Evolutionary conservation across 768 basidiomycete genomes (phyloP).

Genomic region (Boletus patriciae): DNA sequence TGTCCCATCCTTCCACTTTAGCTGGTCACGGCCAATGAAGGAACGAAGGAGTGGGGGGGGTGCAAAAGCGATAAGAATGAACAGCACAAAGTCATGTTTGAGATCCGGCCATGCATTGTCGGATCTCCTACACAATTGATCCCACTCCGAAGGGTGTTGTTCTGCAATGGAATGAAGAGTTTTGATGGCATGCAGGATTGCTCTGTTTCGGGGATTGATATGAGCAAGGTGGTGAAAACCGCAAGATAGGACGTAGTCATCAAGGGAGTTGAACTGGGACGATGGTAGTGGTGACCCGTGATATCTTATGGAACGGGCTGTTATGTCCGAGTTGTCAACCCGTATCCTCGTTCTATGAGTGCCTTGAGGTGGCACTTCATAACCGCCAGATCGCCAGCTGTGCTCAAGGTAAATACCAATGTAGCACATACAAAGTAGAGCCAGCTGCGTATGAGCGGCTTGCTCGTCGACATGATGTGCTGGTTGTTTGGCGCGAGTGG

Average conservation of each 20-base stretch:
- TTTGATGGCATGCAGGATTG: not conserved
- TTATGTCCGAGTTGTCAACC: not conserved
- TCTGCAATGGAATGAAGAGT: not conserved
- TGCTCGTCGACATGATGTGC: not conserved
- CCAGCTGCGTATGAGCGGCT: slow-evolving; percentile 1
- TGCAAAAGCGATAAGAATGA: not conserved
- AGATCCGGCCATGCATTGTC: not conserved
- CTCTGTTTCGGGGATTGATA: not conserved
- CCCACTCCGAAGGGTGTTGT: not conserved
- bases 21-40: not conserved
- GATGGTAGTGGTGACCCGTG: not conserved
- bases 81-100: not conserved
- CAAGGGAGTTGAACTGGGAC: not conserved
- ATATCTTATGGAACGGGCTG: not conserved
- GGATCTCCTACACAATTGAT: not conserved
- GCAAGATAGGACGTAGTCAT: not conserved
- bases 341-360: too few species aligned
- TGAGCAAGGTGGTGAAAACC: slow-evolving; percentile 2
- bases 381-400: not conserved
- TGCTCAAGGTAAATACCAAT: not conserved
- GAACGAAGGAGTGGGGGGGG: not conserved
- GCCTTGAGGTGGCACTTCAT: not conserved
- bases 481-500: not conserved
- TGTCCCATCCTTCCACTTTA: not conserved
- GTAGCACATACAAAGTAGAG: slow-evolving; percentile 5